These are phyloP conservation scores for Solanum chilense DNA, from an alignment of 257 asterid genomes.

Conservation along the genomic window DNA sequence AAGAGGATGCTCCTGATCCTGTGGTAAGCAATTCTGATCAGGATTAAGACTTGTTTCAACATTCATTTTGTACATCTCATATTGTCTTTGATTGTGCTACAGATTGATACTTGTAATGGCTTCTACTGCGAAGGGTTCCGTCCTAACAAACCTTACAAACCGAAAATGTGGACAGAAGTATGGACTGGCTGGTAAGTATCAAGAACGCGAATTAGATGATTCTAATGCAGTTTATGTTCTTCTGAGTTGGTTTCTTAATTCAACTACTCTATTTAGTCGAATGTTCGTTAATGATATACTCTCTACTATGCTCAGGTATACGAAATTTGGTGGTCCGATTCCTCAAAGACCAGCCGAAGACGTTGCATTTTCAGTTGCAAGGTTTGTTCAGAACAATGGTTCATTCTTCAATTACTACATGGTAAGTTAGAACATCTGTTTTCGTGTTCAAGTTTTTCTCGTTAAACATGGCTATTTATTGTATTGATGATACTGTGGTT, in stretches of 20 bases:
- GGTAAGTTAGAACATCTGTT: slow-evolving; percentile 28
- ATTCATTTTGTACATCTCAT: background rate
- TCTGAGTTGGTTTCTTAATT: background rate
- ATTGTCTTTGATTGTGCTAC: background rate
- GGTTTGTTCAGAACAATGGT: slow-evolving; percentile 82
- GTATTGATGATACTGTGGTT: background rate
- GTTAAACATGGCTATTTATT: background rate
- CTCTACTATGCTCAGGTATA: slow-evolving; percentile 32
- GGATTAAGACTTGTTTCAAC: background rate
- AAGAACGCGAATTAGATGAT: background rate
- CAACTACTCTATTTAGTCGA: background rate
- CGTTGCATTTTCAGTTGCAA: slow-evolving; percentile 80
- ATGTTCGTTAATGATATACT: background rate
- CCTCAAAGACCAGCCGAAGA: slow-evolving; percentile 85
- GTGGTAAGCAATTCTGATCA: slow-evolving; percentile 28
- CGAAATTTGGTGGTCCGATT: slow-evolving; percentile 64
- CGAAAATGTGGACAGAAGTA: slow-evolving; percentile 90
- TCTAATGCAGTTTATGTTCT: background rate
- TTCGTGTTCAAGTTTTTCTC: background rate
- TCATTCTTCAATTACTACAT: slow-evolving; percentile 89
- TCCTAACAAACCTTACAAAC: slow-evolving; percentile 72
- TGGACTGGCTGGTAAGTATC: slow-evolving; percentile 84
- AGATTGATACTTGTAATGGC: slow-evolving; percentile 91
- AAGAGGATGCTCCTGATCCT: slow-evolving; percentile 90
- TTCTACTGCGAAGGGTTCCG: slow-evolving; percentile 74